phyloP scores from a whole-genome alignment of 192 early-diverging fungal genomes.

The Irineochytrium annulatum region DNA sequence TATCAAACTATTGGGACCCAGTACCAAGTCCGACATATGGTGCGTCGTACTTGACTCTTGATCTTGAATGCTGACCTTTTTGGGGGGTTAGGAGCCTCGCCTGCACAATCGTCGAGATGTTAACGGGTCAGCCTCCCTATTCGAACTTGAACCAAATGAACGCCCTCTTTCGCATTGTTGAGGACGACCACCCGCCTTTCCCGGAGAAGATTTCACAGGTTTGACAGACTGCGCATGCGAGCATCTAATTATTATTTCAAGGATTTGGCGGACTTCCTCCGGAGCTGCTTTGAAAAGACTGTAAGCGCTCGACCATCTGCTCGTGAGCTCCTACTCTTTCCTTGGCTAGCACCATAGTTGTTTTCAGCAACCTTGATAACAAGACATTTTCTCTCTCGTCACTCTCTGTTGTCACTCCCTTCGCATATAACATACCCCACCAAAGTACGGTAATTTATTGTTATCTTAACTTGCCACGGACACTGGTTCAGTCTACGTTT shows the following conservation, averaged over 20 bases:
- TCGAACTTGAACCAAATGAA: constrained; percentile 76
- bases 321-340: neutral
- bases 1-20: constrained; percentile 83
- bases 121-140: constrained; percentile 90
- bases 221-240: neutral
- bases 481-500: too few relatives aligned
- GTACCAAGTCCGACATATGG: constrained; percentile 88
- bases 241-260: neutral
- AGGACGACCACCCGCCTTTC: neutral
- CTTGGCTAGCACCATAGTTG: neutral
- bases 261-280: neutral
- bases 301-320: neutral
- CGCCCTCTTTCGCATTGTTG: constrained; percentile 88
- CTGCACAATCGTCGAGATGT: constrained; percentile 89
- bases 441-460: too few relatives aligned
- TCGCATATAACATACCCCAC: too few relatives aligned
- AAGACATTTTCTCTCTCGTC: too few relatives aligned
- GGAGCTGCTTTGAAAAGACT: neutral
- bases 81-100: constrained; percentile 65
- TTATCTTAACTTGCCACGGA: too few relatives aligned
- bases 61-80: too few relatives aligned
- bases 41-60: constrained; percentile 8
- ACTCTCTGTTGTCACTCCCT: too few relatives aligned
- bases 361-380: too few relatives aligned
- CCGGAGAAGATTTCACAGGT: neutral